Base-by-base conservation (phyloP, 1,284 basidiomycete genomes). In the Ceraceosorus guamensis region DNA sequence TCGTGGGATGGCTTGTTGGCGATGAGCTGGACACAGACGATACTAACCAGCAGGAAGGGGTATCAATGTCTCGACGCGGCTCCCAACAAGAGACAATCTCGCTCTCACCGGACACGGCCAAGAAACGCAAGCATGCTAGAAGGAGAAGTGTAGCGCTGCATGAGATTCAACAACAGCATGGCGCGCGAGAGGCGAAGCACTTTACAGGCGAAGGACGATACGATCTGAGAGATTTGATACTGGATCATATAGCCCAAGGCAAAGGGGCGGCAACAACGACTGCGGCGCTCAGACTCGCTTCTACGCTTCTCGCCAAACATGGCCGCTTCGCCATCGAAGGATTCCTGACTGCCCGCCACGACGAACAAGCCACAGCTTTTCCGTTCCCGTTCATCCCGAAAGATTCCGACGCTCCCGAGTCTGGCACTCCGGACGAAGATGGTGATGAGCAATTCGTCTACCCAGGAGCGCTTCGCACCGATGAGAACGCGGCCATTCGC, bases 201-300 rank as follows among this genome's bases (percentile, higher is more conserved):
- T 35, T 48, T 10, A 46, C 32, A 14, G 48, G 41, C 34, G 46
- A 57, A 11, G 57, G 53, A 14, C 49, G 49, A 6, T 53, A 63
- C 31, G 47, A 48, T 1, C 51, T 66, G 31, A 37, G 55, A 14
- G 67, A 71, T 46, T 59, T 71, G 50, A 65, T 71, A 45, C 39
- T 63, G n/a, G 63, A 65, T 54, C 57, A 67, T 45, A 32, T 71
- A 6, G 55, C 51, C 8, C 35, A 47, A 2, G 30, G 46, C 7
- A 67, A 55, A 37, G 48, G 59, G 11, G 46, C 56, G 2, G 53
- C 56, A 1, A 59, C 67, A 1, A 55, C 60, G 13, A 53, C 63
- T 2, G 62, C 65, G 11, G 67, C 70, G 8, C 54, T 70, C 14
- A 54, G 62, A 45, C 61, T 72, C 6, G 60, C 67, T 5, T 45